Evolutionary conservation across 345 rosid genomes (phyloP), one percentile per base, ranked within the genome.

Genomic region (Pistacia atlantica): DNA sequence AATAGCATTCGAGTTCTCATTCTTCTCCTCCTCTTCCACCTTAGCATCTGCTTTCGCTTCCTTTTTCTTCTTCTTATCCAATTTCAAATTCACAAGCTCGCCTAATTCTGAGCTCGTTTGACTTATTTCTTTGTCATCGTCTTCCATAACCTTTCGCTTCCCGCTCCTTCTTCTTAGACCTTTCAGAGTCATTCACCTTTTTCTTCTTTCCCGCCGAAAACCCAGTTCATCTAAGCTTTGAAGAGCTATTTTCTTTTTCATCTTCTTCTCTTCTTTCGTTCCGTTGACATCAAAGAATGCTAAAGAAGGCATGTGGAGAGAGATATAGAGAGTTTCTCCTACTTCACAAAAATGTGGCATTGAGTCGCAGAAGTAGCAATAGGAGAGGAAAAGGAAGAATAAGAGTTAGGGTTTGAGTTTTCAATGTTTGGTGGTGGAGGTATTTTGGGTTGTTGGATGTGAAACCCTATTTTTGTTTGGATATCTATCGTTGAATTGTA

Each of bases 71-170:
- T 22, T 22, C 25, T 22, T 22, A 22, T 22, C 25, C 25, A 22
- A 22, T 22, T 22, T 22, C 25, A 22, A 22, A 22, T 22, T 22
- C 25, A 22, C 25, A 22, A 22, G 25, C 25, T 22, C 25, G 25
- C 84, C 87, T 1, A 92, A 77, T 82, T 92, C 98, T 14, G 92
- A 92, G 86, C 93, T 87, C 16, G 92, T 88, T 64, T 90, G 97
- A 72, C 96, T 90, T 75, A 52, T 85, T 35, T 59, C 81, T 3
- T 80, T 92, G 0, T 86, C 95, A 0, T 85, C 90, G 11, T 79
- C 86, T 14, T 79, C 86, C 6, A 69, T 71, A 17, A 87, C 90
- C 79, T 89, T 93, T 49, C 96, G 88, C 83, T 93, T 89, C 84
- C 83, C 84, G 25, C 25, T 22, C 25, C 25, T 22, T 22, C 25